Percentiles rank a stretch among this genome's conserved stretches.
These are phyloP conservation scores for Quercus mongolica DNA, from an alignment of 306 rosid genomes.

Conservation along the genomic window DNA sequence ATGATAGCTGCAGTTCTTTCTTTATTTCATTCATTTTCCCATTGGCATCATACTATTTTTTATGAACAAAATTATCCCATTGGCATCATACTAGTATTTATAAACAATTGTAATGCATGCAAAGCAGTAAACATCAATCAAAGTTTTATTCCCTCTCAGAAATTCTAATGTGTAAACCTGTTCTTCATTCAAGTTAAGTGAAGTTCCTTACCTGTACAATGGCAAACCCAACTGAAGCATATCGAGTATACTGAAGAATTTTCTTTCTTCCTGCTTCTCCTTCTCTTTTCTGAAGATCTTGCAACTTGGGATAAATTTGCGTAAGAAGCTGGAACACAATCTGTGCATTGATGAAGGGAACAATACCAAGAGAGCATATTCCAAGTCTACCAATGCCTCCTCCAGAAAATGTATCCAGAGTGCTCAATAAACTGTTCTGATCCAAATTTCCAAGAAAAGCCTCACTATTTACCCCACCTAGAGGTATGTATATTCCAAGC, in stretches of 20 bases:
- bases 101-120: not conserved
- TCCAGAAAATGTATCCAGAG: conserved; percentile 93
- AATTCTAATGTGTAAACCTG: not conserved
- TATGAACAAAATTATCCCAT: not conserved
- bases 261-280: conserved; percentile 98
- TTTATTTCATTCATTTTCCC: not conserved
- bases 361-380: conserved; percentile 89
- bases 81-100: not conserved
- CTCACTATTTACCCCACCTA: conserved; percentile 91
- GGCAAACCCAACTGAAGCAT: conserved; percentile 96
- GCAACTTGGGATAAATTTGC: conserved; percentile 88
- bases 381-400: conserved; percentile 98
- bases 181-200: not conserved
- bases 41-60: not conserved
- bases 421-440: conserved; percentile 80
- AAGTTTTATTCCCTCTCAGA: not conserved
- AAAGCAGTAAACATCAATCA: not conserved
- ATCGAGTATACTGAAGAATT: conserved; percentile 81
- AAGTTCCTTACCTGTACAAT: conserved; percentile 73
- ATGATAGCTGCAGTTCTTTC: not conserved
- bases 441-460: conserved; percentile 96
- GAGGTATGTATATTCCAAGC: conserved; percentile 87
- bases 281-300: conserved; percentile 92
- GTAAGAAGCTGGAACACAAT: conserved; percentile 98
- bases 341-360: conserved; percentile 92